Conservation (phyloP, 495 filamentous ascomycete genomes). For the Aspergillus hancockii region DNA sequence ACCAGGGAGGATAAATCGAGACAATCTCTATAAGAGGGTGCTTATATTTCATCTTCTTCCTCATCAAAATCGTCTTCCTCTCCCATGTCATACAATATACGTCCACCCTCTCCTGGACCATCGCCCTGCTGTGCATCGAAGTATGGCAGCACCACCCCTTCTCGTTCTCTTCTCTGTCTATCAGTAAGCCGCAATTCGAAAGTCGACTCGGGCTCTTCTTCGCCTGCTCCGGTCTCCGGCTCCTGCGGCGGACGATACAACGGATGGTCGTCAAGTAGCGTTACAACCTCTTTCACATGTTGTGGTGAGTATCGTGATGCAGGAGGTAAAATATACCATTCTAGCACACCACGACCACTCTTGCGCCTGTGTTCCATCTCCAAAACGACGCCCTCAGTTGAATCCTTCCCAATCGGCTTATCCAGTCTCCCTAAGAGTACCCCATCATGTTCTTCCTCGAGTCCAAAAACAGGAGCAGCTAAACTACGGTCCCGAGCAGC, state of each 20-base stretch:
- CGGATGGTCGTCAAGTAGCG: slow-evolving; percentile 77
- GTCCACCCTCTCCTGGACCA: slow-evolving; percentile 77
- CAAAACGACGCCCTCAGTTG: slow-evolving; percentile 64
- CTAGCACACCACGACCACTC: slow-evolving; percentile 73
- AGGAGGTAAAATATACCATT: slow-evolving; percentile 71
- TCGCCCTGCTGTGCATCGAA: slow-evolving; percentile 87
- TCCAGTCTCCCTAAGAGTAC: slow-evolving; percentile 59
- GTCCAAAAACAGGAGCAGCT: slow-evolving; percentile 71
- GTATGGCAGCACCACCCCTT: slow-evolving; percentile 89
- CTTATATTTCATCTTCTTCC: slow-evolving; percentile 93
- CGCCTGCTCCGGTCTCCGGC: slow-evolving; percentile 27
- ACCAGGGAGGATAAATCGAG: background rate
- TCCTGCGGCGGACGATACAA: slow-evolving; percentile 56
- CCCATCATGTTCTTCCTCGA: slow-evolving; percentile 73
- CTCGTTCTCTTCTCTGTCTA: slow-evolving; percentile 78
- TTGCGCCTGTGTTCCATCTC: slow-evolving; percentile 84
- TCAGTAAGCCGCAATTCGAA: slow-evolving; percentile 90
- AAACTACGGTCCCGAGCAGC: slow-evolving; percentile 68
- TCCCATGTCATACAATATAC: slow-evolving; percentile 96
- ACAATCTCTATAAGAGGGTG: slow-evolving; percentile 14
- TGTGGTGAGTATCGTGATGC: slow-evolving; percentile 34
- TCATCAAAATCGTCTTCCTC: slow-evolving; percentile 98
- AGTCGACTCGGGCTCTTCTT: slow-evolving; percentile 63
- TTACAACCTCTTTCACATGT: slow-evolving; percentile 53
- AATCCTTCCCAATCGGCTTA: slow-evolving; percentile 46